Evolutionary conservation across 106 monocot genomes (phyloP).

Genomic region (Cymbidium sinense): DNA sequence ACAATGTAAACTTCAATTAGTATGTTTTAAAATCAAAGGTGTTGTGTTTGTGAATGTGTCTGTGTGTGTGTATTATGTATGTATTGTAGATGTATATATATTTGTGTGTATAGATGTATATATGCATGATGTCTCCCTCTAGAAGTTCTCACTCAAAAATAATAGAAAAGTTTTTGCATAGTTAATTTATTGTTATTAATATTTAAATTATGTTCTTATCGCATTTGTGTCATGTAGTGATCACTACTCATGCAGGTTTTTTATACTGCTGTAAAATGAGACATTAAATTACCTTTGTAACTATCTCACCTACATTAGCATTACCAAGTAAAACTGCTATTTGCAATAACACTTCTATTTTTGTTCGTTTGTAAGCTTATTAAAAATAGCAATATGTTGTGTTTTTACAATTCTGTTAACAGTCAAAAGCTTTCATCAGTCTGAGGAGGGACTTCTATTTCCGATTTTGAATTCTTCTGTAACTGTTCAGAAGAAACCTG

Average conservation of each 20-base stretch:
- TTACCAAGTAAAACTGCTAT: background rate
- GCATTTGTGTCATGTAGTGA: background rate
- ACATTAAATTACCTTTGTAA: background rate
- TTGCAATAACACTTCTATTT: background rate
- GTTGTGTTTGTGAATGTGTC: no score
- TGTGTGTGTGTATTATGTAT: no score
- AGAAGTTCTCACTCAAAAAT: no score
- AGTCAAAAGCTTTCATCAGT: no score
- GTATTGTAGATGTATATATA: no score
- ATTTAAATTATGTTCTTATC: background rate
- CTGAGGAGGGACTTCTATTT: no score
- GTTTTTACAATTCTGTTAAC: slow-evolving; percentile 4
- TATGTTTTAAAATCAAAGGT: no score
- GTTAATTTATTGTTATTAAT: background rate
- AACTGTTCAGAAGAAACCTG: slow-evolving; percentile 87
- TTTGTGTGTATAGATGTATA: no score
- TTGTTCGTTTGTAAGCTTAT: background rate
- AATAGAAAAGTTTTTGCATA: no score
- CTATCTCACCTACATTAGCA: background rate
- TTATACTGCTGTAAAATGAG: background rate
- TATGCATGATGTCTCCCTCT: no score
- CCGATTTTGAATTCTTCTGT: no score
- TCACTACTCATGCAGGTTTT: background rate
- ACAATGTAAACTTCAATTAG: no score
- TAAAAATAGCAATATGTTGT: background rate